Evolutionary conservation across 768 basidiomycete species (phyloP).

Genomic region (Serendipita sp.): DNA sequence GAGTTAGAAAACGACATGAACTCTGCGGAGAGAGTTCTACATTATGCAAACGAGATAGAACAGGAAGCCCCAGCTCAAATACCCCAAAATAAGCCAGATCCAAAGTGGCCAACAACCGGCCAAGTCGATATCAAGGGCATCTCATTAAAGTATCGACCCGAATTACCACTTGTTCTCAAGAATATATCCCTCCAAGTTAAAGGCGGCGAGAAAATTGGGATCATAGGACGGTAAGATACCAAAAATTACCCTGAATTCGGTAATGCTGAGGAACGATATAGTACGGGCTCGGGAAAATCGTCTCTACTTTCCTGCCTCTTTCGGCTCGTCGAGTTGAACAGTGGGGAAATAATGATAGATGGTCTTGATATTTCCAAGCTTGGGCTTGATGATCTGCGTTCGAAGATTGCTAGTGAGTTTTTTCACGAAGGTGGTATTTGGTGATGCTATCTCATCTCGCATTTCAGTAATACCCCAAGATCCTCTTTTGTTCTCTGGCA

Average conservation of each 20-base stretch:
- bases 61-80: conserved; percentile 63
- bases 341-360: conserved; percentile 47
- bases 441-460: background rate
- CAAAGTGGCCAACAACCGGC: conserved; percentile 62
- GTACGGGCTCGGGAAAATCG: conserved; percentile 77
- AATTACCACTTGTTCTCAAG: conserved; percentile 77
- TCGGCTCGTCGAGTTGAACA: conserved; percentile 60
- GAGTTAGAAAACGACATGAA: conserved; percentile 94
- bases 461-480: conserved; percentile 28
- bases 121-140: conserved; percentile 59
- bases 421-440: background rate
- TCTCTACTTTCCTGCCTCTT: conserved; percentile 81
- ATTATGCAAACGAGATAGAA: conserved; percentile 67
- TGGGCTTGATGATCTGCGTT: conserved; percentile 58
- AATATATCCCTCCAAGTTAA: conserved; percentile 53
- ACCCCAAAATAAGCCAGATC: conserved; percentile 38
- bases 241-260: conserved; percentile 8
- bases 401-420: conserved; percentile 33
- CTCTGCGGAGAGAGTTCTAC: conserved; percentile 50
- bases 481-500: conserved; percentile 52
- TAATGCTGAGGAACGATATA: conserved; percentile 6
- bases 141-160: conserved; percentile 69
- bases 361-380: conserved; percentile 70
- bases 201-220: conserved; percentile 80
- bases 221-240: conserved; percentile 45